These are phyloP conservation scores for Daedaleopsis nitida DNA, from an alignment of 768 basidiomycete genomes.

Conservation along the genomic window DNA sequence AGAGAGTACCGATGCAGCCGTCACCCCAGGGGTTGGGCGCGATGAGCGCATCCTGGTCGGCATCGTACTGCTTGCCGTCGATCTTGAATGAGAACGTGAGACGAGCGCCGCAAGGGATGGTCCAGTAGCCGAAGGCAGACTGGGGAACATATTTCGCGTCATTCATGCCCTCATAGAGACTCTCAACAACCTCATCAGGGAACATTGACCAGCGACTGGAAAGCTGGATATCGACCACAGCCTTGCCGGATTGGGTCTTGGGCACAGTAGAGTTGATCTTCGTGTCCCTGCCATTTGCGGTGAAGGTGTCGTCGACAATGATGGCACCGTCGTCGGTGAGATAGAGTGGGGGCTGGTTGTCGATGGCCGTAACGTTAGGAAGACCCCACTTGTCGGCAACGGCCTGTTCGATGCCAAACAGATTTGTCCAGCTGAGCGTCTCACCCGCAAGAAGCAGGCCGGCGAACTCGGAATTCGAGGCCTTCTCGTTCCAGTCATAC, in stretches of 20 bases:
- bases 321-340: constrained; percentile 10
- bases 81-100: constrained; percentile 13
- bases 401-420: constrained; percentile 7
- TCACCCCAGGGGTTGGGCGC: constrained; percentile 18
- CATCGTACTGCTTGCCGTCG: constrained; percentile 10
- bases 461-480: constrained; percentile 9
- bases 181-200: constrained; percentile 10
- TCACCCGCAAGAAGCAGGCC: constrained; percentile 12
- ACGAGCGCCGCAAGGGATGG: constrained; percentile 11
- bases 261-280: constrained; percentile 1
- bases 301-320: constrained; percentile 9
- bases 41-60: constrained; percentile 10
- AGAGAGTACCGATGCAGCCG: constrained; percentile 18
- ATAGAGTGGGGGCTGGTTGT: constrained; percentile 5
- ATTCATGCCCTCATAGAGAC: constrained; percentile 8
- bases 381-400: constrained; percentile 7
- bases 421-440: constrained; percentile 12
- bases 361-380: constrained; percentile 10
- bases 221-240: constrained; percentile 7
- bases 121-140: constrained; percentile 13
- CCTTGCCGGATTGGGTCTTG: constrained; percentile 1
- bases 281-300: background rate
- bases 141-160: constrained; percentile 8
- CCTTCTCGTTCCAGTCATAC: constrained; percentile 10
- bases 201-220: constrained; percentile 7